Percentiles rank a stretch among this genome's conserved stretches.
These are phyloP conservation scores for Pythium periplocum DNA, from an alignment of 352 stramenopile species.

Conservation along the genomic window DNA sequence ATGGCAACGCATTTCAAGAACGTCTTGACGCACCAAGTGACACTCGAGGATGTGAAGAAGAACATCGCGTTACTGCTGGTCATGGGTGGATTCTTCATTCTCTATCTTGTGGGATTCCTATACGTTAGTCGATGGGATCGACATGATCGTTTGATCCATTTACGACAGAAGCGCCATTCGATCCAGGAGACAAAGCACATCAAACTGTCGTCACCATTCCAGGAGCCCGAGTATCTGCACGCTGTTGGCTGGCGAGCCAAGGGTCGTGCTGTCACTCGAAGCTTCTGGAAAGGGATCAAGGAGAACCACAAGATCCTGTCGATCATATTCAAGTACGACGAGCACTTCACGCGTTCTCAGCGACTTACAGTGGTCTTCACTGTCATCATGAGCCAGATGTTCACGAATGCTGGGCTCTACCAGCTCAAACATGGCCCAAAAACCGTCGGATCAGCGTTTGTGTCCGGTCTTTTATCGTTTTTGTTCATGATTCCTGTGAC, in stretches of 20 bases:
- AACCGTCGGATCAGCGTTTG: slow-evolving; percentile 38
- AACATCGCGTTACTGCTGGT: slow-evolving; percentile 52
- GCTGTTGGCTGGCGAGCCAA: slow-evolving; percentile 44
- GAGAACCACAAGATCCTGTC: slow-evolving; percentile 64
- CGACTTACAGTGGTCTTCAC: slow-evolving; percentile 68
- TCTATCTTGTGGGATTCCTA: slow-evolving; percentile 47
- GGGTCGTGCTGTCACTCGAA: slow-evolving; percentile 22
- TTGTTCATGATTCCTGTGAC: slow-evolving; percentile 61
- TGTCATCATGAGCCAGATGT: slow-evolving; percentile 65
- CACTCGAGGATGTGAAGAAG: slow-evolving; percentile 43
- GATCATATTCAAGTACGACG: slow-evolving; percentile 71
- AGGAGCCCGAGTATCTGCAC: slow-evolving; percentile 52
- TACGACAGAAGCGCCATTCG: slow-evolving; percentile 30
- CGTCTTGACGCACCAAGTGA: slow-evolving; percentile 52
- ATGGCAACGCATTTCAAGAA: slow-evolving; percentile 59
- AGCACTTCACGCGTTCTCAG: slow-evolving; percentile 57
- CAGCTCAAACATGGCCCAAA: slow-evolving; percentile 41
- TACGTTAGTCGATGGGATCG: slow-evolving; percentile 64
- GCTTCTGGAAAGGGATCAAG: slow-evolving; percentile 49
- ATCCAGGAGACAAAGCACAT: slow-evolving; percentile 44
- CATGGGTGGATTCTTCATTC: slow-evolving; percentile 40
- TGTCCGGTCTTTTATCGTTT: slow-evolving; percentile 50
- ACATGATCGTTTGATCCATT: slow-evolving; percentile 26
- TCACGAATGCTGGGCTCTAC: slow-evolving; percentile 64
- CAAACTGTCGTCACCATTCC: slow-evolving; percentile 53